Conservation (phyloP, 1,139 yeast species). For the Hansenula anomala region DNA sequence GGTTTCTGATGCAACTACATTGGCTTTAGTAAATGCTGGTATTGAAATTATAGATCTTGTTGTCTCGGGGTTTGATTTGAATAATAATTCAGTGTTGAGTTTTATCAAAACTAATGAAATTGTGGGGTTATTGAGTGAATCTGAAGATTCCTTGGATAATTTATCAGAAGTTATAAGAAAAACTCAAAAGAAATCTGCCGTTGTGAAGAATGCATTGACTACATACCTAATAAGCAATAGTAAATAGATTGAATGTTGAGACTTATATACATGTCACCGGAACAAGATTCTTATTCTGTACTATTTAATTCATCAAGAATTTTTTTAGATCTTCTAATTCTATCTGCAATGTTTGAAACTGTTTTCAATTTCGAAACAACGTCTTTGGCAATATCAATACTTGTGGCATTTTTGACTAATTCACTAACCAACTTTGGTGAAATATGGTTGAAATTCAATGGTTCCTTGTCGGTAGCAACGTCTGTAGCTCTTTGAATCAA, state of each 20-base stretch:
- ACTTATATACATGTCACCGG: neutral
- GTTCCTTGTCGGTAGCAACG: constrained; percentile 14
- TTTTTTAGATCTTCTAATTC: constrained; percentile 27
- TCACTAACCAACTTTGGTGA: constrained; percentile 23
- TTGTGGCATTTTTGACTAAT: constrained; percentile 22
- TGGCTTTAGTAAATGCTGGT: constrained; percentile 81
- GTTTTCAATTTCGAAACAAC: constrained; percentile 28
- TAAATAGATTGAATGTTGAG: neutral
- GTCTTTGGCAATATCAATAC: constrained; percentile 29
- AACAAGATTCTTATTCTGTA: no score
- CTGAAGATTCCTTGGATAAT: constrained; percentile 15
- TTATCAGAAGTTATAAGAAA: constrained; percentile 18
- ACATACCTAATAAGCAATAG: constrained; percentile 4
- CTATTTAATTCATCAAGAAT: constrained; percentile 24
- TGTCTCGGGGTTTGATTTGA: constrained; percentile 55
- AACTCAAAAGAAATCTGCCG: constrained; percentile 6
- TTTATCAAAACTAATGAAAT: constrained; percentile 29
- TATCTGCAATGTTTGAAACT: constrained; percentile 24
- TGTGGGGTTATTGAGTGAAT: constrained; percentile 31
- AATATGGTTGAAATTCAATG: constrained; percentile 18
- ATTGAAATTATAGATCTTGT: constrained; percentile 76
- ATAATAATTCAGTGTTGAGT: constrained; percentile 26
- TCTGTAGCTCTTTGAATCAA: constrained; percentile 21
- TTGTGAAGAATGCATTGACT: constrained; percentile 14
- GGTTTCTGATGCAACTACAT: constrained; percentile 27